These are phyloP conservation scores for Sungouiella blattae DNA, from an alignment of 805 yeast genomes.

Conservation along the genomic window DNA sequence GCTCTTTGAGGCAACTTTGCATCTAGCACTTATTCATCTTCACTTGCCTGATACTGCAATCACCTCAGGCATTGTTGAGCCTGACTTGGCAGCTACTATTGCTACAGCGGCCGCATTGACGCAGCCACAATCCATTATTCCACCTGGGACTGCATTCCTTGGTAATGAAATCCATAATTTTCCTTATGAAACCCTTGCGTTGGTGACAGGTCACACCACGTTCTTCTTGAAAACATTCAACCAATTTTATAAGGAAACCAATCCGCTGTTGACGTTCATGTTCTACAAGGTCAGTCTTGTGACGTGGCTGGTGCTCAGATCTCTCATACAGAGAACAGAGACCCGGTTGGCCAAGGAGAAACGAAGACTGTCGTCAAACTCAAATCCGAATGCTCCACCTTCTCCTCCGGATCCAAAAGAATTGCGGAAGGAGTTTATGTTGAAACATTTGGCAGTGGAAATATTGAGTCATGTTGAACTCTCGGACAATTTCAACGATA, in stretches of 20 bases:
- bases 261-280: conserved; percentile 1
- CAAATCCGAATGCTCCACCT: neutral
- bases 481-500: neutral
- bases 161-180: neutral
- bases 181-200: neutral
- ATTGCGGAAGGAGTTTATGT: neutral
- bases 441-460: conserved; percentile 1
- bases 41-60: conserved; percentile 1
- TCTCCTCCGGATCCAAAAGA: neutral
- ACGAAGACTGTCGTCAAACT: neutral
- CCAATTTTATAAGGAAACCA: neutral
- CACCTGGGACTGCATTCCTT: neutral
- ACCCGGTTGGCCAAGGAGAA: neutral
- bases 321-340: neutral
- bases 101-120: conserved; percentile 1
- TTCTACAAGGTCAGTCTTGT: conserved; percentile 1
- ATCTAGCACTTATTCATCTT: conserved; percentile 1
- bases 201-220: neutral
- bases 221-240: neutral
- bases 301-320: neutral
- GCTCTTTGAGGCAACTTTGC: neutral
- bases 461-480: neutral
- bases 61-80: conserved; percentile 1
- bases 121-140: neutral
- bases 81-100: neutral